Conservation (phyloP, 1,139 yeast genomes). For the Taiozyma sp. region DNA sequence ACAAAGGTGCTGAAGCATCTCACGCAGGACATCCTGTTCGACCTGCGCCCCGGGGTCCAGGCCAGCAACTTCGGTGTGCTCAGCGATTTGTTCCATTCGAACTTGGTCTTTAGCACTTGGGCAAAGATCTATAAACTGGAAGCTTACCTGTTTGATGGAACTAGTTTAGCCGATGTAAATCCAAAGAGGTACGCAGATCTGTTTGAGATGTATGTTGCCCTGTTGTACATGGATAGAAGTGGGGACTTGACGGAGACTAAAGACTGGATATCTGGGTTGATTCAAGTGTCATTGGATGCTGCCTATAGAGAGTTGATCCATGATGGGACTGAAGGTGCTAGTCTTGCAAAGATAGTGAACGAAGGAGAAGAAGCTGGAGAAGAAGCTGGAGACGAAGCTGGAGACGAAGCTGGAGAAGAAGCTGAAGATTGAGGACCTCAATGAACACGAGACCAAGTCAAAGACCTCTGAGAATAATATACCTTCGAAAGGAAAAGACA, state of each 20-base stretch:
- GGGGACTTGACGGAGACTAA: conserved; percentile 36
- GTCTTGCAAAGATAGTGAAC: conserved; percentile 50
- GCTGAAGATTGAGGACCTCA: not conserved
- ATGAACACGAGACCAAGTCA: not conserved
- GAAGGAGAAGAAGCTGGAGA: conserved; percentile 23
- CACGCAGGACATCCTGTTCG: not conserved
- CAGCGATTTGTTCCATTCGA: not conserved
- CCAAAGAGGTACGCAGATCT: conserved; percentile 53
- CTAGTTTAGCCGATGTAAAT: conserved; percentile 21
- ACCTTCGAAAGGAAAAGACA: no score
- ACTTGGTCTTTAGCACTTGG: not conserved
- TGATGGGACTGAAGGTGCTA: not conserved
- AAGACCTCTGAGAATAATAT: no score
- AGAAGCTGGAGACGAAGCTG: not conserved
- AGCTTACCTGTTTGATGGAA: not conserved
- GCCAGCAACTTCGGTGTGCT: not conserved
- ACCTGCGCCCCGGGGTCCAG: not conserved
- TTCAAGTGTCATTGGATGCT: not conserved
- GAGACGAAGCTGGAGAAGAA: no score
- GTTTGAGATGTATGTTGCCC: conserved; percentile 91
- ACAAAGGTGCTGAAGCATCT: not conserved
- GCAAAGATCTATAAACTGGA: not conserved
- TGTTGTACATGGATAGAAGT: conserved; percentile 55
- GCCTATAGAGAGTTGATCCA: not conserved
- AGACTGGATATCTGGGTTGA: not conserved